Evolutionary conservation across 306 rosid genomes (phyloP).

Genomic region (Abrus pulchellus): DNA sequence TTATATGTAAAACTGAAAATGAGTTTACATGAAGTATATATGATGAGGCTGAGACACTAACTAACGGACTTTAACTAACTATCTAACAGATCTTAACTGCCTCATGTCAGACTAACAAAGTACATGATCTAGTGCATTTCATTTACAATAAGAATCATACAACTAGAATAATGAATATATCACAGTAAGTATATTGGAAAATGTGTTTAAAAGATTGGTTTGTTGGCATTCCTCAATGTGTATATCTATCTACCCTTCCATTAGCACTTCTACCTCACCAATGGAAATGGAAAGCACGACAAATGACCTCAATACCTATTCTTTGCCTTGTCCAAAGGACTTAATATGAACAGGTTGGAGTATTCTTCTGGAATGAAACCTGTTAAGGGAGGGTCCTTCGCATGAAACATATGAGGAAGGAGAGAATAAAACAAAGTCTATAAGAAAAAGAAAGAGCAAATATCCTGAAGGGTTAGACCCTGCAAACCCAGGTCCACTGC

Average conservation of each 20-base stretch:
- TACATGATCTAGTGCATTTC: too few species aligned
- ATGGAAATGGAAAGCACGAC: not conserved
- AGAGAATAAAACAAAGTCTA: constrained; percentile 68
- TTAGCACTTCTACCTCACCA: not conserved
- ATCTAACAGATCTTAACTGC: too few species aligned
- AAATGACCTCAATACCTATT: not conserved
- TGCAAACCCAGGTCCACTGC: constrained; percentile 80
- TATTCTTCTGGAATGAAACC: constrained; percentile 73
- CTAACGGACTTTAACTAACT: too few species aligned
- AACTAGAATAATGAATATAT: too few species aligned
- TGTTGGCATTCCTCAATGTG: not conserved
- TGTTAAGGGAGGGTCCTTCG: constrained; percentile 54
- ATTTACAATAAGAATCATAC: too few species aligned
- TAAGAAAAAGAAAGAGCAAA: constrained; percentile 81
- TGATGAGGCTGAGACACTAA: too few species aligned
- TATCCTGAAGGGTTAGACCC: constrained; percentile 86
- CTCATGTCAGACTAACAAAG: too few species aligned
- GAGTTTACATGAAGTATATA: too few species aligned
- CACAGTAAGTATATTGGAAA: too few species aligned
- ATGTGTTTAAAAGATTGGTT: too few species aligned
- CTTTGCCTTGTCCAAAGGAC: not conserved
- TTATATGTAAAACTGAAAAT: too few species aligned
- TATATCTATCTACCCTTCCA: not conserved
- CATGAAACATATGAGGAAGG: constrained; percentile 64
- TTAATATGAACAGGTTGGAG: constrained; percentile 68